These are phyloP conservation scores for Debaryomyces fabryi DNA, from an alignment of 1,139 yeast species.

Conservation along the genomic window DNA sequence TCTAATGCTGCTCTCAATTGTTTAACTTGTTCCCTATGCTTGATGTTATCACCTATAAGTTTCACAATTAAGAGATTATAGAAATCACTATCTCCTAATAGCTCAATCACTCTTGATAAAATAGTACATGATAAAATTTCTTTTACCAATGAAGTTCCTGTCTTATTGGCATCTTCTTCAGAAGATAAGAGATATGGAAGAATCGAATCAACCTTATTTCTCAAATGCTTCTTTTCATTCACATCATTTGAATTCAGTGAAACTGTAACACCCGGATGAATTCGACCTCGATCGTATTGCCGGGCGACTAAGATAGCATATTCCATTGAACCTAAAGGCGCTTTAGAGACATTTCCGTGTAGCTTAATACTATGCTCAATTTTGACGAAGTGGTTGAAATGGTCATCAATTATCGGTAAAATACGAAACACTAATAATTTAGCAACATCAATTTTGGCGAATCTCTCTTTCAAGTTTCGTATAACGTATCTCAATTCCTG, in stretches of 20 bases:
- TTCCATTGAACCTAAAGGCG: slow-evolving; percentile 41
- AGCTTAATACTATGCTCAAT: slow-evolving; percentile 52
- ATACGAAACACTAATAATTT: slow-evolving; percentile 58
- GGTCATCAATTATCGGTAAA: slow-evolving; percentile 69
- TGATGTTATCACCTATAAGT: slow-evolving; percentile 64
- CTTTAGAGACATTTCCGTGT: slow-evolving; percentile 18
- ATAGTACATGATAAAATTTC: slow-evolving; percentile 64
- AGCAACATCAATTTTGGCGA: slow-evolving; percentile 54
- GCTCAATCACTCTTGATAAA: slow-evolving; percentile 50
- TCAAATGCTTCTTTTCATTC: slow-evolving; percentile 56
- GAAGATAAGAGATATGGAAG: slow-evolving; percentile 54
- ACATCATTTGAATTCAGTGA: slow-evolving; percentile 41
- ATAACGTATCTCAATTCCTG: slow-evolving; percentile 49
- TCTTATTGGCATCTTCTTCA: slow-evolving; percentile 52
- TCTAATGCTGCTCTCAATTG: slow-evolving; percentile 71
- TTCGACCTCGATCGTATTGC: slow-evolving; percentile 55
- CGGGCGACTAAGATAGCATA: slow-evolving; percentile 61
- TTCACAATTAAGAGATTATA: slow-evolving; percentile 69
- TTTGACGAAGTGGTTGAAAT: slow-evolving; percentile 53
- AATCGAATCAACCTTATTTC: slow-evolving; percentile 43
- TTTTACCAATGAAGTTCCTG: slow-evolving; percentile 53
- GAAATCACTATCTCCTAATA: slow-evolving; percentile 74
- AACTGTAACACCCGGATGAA: slow-evolving; percentile 65
- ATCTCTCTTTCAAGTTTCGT: slow-evolving; percentile 40
- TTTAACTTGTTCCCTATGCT: slow-evolving; percentile 76